phyloP scores from a whole-genome alignment of 2,329 filamentous ascomycete genomes.

The Alternaria rosae region DNA sequence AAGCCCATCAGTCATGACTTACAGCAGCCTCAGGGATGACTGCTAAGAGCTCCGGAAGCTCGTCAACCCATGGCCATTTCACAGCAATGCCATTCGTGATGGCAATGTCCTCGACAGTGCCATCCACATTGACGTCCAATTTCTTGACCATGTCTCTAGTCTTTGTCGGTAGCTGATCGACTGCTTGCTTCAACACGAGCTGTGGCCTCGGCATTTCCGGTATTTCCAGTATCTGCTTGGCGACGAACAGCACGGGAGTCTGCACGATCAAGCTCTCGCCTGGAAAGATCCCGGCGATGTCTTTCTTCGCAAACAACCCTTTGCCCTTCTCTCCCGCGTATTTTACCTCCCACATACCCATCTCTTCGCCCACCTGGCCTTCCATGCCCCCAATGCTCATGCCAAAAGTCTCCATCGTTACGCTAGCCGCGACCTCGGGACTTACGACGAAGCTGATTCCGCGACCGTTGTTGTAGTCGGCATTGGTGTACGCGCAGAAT shows the following conservation, averaged over 20 bases:
- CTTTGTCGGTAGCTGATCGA: conserved; percentile 32
- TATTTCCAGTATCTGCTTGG: conserved; percentile 19
- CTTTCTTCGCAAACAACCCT: conserved; percentile 34
- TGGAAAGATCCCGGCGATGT: conserved; percentile 25
- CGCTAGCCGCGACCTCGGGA: conserved; percentile 32
- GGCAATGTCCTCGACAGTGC: conserved; percentile 28
- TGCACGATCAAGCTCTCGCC: conserved; percentile 36
- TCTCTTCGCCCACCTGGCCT: conserved; percentile 17
- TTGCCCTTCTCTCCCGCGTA: conserved; percentile 31
- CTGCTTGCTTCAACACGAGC: conserved; percentile 25
- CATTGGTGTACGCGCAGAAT: conserved; percentile 41
- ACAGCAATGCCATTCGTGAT: conserved; percentile 34
- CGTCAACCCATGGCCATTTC: conserved; percentile 33
- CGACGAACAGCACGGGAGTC: conserved; percentile 35
- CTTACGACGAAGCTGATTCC: conserved; percentile 42
- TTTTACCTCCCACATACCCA: conserved; percentile 31
- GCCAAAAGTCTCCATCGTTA: conserved; percentile 25
- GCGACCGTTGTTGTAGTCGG: conserved; percentile 31
- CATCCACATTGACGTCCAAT: conserved; percentile 26
- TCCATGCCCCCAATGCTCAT: conserved; percentile 20
- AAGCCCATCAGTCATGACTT: conserved; percentile 12
- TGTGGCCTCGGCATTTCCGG: conserved; percentile 13
- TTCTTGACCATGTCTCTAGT: conserved; percentile 21
- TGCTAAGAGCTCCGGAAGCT: conserved; percentile 26
- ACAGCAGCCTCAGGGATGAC: conserved; percentile 42